Evolutionary conservation across 306 rosid species (phyloP).

Genomic region (Carpinus viminea): DNA sequence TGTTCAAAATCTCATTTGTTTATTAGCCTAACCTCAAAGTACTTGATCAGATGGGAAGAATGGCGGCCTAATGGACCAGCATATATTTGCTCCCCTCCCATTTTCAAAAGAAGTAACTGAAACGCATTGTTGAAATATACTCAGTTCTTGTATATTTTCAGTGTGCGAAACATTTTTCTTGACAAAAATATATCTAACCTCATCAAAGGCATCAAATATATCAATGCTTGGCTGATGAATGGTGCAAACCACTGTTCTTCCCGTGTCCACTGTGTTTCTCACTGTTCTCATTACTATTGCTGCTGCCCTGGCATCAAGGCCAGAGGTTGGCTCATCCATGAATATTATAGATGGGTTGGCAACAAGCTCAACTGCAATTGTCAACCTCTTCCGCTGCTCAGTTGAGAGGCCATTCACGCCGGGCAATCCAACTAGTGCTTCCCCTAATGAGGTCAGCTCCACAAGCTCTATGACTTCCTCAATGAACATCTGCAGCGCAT

Average conservation of each 20-base stretch:
- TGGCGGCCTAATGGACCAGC: constrained; percentile 72
- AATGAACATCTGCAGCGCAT: constrained; percentile 62
- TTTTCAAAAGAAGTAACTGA: constrained; percentile 78
- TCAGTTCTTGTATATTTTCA: not conserved
- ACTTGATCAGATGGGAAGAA: constrained; percentile 55
- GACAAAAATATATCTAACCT: constrained; percentile 48
- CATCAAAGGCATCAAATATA: constrained; percentile 90
- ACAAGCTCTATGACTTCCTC: constrained; percentile 89
- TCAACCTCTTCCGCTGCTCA: constrained; percentile 85
- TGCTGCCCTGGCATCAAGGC: constrained; percentile 98
- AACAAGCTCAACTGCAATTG: constrained; percentile 90
- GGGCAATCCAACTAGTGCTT: constrained; percentile 76
- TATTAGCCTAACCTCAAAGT: constrained; percentile 66
- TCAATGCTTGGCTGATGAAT: constrained; percentile 99
- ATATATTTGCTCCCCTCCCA: constrained; percentile 83
- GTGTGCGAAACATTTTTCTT: not conserved
- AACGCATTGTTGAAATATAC: constrained; percentile 11
- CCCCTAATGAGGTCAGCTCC: constrained; percentile 73
- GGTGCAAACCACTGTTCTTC: constrained; percentile 90
- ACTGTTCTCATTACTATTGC: constrained; percentile 97
- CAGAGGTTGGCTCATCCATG: constrained; percentile 99
- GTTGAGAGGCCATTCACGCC: constrained; percentile 80
- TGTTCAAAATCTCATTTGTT: not conserved
- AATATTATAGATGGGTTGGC: constrained; percentile 91
- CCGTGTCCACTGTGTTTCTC: constrained; percentile 89